These are phyloP conservation scores for Trichoderma lentiforme DNA, from an alignment of 2,329 filamentous ascomycete genomes.

Conservation along the genomic window DNA sequence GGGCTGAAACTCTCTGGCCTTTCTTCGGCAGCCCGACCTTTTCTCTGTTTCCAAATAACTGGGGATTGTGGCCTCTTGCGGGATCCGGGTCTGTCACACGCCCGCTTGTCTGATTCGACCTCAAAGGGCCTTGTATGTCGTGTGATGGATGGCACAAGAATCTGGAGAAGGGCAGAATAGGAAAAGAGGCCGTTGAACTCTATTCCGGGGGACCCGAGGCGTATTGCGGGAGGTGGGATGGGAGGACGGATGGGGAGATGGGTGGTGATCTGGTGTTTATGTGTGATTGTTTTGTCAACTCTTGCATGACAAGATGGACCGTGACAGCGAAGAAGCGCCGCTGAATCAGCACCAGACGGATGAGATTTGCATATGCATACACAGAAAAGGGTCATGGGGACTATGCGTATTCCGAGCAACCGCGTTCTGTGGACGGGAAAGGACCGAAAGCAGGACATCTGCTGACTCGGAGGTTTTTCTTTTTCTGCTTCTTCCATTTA, in stretches of 20 bases:
- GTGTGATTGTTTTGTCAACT: background rate
- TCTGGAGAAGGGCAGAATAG: slow-evolving; percentile 9
- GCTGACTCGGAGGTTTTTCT: slow-evolving; percentile 12
- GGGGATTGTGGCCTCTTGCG: background rate
- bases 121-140: background rate
- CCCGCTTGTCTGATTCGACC: background rate
- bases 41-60: background rate
- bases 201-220: slow-evolving; percentile 10
- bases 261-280: background rate
- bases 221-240: background rate
- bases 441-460: slow-evolving; percentile 14
- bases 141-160: slow-evolving; percentile 4
- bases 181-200: slow-evolving; percentile 6
- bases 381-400: slow-evolving; percentile 2
- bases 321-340: background rate
- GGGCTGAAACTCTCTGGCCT: slow-evolving; percentile 11
- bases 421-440: slow-evolving; percentile 1
- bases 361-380: background rate
- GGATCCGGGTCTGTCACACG: background rate
- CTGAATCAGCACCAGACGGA: slow-evolving; percentile 6
- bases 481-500: background rate
- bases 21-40: slow-evolving; percentile 2
- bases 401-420: background rate
- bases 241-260: background rate
- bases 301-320: background rate